Base-by-base conservation (phyloP, 1,139 yeast species). In the Zygosaccharomyces sapae region DNA sequence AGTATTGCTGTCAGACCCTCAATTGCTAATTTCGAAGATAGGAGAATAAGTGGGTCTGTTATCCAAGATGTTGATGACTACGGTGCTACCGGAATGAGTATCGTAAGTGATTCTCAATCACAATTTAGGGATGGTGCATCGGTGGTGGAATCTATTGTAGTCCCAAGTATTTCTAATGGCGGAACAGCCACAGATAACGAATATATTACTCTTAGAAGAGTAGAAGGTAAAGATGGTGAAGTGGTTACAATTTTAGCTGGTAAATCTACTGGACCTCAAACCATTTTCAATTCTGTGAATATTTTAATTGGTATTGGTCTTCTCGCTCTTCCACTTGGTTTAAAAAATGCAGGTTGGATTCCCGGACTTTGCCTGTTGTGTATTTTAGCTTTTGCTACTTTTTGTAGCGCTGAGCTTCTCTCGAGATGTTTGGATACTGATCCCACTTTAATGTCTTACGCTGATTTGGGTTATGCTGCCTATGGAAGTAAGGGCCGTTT, bases 251-350 rank as follows among this genome's bases (percentile, higher is more conserved):
- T 86, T 46, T 74, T 86, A 38, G 85, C 86, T 5, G 90, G 94
- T 38, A 94, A 84, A 65, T 86, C 95, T 3, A 89, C 97, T 0
- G 83, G 81, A 0, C 84, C 90, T 0, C 97, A 90, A 65, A 90
- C 97, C 0, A 71, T 86, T 18, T 88, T 90, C 71, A 90, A 90
- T 63, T 81, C 95, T 3, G 82, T 89, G 47, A 90, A 90, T 63
- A 86, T 89, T 0, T 70, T 89, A 38, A 80, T 89, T 58, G 97
- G 97, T 0, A 80, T 90, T 40, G 97, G 96, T 3, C 75, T 90
- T 59, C 73, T 90, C 33, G 83, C 96, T 1, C 71, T 90, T 41
- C 96, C 97, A 0, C 74, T 84, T 56, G 97, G 92, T 0, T 70
- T 90, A 53, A 78, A 75, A 53, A 74, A 85, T 46, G 76, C 96